phyloP scores from a whole-genome alignment of 805 yeast genomes.

The Candida insectalens region DNA sequence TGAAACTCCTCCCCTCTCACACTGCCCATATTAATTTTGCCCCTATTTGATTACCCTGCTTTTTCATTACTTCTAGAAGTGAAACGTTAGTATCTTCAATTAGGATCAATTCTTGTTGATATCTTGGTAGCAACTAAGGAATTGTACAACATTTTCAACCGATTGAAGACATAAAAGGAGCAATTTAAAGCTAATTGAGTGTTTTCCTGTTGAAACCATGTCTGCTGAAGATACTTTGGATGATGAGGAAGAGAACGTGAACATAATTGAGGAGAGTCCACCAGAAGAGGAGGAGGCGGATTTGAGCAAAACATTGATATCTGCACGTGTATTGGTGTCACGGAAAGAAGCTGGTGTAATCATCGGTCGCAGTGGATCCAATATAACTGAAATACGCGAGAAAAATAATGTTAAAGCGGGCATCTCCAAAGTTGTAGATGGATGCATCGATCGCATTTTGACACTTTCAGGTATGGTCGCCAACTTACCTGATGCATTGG shows the following conservation, averaged over 20 bases:
- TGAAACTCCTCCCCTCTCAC: no score
- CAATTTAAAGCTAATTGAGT: no score
- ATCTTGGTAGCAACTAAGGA: not conserved
- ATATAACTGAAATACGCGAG: conserved; percentile 67
- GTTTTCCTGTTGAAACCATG: no score
- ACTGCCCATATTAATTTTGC: no score
- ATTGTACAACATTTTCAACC: not conserved
- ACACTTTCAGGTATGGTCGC: conserved; percentile 70
- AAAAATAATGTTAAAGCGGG: conserved; percentile 78
- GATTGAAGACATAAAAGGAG: not conserved
- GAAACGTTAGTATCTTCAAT: no score
- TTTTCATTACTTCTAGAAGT: no score
- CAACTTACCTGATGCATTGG: conserved; percentile 59
- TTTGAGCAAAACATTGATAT: conserved; percentile 22
- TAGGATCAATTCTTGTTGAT: not conserved
- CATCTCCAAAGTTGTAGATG: conserved; percentile 69
- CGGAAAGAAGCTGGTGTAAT: conserved; percentile 85
- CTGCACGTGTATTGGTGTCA: conserved; percentile 56
- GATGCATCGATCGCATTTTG: conserved; percentile 74
- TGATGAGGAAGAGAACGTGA: not conserved
- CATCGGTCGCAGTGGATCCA: conserved; percentile 77
- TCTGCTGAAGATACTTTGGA: not conserved
- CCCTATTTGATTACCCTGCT: no score
- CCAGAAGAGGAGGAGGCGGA: conserved; percentile 10
- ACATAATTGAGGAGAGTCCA: not conserved